phyloP scores from a whole-genome alignment of 805 yeast genomes.

The Candida cerambycidarum region DNA sequence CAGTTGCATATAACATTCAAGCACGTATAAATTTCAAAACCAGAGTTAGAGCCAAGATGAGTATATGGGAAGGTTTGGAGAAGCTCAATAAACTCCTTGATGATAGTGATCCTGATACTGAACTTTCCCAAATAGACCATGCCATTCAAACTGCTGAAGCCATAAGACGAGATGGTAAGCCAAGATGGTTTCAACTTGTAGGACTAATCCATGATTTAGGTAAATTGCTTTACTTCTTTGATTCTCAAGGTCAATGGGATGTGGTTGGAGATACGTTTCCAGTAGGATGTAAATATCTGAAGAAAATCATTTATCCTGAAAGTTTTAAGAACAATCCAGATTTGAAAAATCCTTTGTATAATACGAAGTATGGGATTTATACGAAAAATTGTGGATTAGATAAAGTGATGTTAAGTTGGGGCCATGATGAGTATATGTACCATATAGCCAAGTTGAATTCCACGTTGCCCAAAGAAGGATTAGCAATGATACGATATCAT shows the following conservation, averaged over 20 bases:
- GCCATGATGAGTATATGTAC: conserved; percentile 78
- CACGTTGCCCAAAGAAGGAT: conserved; percentile 60
- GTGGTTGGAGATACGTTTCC: conserved; percentile 81
- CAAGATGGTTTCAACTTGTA: conserved; percentile 74
- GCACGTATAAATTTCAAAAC: conserved; percentile 72
- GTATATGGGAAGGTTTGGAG: conserved; percentile 70
- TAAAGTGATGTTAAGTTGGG: conserved; percentile 74
- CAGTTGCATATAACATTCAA: conserved; percentile 70
- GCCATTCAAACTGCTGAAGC: conserved; percentile 78
- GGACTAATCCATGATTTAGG: conserved; percentile 75
- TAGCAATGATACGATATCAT: conserved; percentile 75
- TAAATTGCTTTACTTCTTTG: conserved; percentile 65
- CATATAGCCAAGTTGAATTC: conserved; percentile 67
- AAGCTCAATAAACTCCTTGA: conserved; percentile 62
- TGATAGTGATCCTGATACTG: conserved; percentile 76
- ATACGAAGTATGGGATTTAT: conserved; percentile 65
- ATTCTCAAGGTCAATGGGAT: conserved; percentile 77
- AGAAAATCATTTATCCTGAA: conserved; percentile 59
- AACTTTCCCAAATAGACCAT: conserved; percentile 71
- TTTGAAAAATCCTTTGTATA: conserved; percentile 59
- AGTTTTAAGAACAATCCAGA: conserved; percentile 63
- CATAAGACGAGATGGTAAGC: conserved; percentile 62
- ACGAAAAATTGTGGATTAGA: conserved; percentile 64
- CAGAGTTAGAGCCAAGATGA: conserved; percentile 62
- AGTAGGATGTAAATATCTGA: conserved; percentile 66